A percentile compares a stretch with the other conserved stretches of the same genome.
phyloP scores from a whole-genome alignment of 164 flowering plant genomes.

The Magnolia changhungtana region DNA sequence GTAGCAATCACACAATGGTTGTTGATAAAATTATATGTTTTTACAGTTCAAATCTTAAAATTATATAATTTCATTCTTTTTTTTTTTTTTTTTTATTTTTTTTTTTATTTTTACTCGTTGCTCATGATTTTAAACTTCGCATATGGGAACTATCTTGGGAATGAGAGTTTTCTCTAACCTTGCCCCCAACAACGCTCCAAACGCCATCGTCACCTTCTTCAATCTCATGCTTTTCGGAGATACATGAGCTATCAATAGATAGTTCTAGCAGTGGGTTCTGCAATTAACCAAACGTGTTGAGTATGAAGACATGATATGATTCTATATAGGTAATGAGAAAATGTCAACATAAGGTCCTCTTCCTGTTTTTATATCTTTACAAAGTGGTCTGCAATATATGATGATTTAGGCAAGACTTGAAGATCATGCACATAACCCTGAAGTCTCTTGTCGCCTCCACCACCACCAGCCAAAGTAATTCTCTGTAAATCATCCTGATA shows the following conservation, averaged over 20 bases:
- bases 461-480: conserved; percentile 33
- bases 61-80: no score
- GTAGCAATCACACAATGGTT: no score
- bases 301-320: neutral
- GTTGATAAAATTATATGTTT: neutral
- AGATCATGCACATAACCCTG: conserved; percentile 55
- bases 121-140: neutral
- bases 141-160: neutral
- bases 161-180: no score
- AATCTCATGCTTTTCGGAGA: conserved; percentile 49
- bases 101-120: no score
- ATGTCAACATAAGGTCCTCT: neutral
- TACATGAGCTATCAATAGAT: conserved; percentile 54
- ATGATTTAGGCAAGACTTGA: conserved; percentile 30
- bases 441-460: conserved; percentile 29
- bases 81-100: no score
- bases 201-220: conserved; percentile 76
- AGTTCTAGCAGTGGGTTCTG: conserved; percentile 71
- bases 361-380: conserved; percentile 36
- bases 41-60: neutral
- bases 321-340: neutral
- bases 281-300: conserved; percentile 12
- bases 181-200: conserved; percentile 91
- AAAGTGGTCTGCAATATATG: conserved; percentile 43
- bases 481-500: conserved; percentile 19